phyloP scores from a whole-genome alignment of 2,329 filamentous ascomycete species.

The Penicillium sp. region DNA sequence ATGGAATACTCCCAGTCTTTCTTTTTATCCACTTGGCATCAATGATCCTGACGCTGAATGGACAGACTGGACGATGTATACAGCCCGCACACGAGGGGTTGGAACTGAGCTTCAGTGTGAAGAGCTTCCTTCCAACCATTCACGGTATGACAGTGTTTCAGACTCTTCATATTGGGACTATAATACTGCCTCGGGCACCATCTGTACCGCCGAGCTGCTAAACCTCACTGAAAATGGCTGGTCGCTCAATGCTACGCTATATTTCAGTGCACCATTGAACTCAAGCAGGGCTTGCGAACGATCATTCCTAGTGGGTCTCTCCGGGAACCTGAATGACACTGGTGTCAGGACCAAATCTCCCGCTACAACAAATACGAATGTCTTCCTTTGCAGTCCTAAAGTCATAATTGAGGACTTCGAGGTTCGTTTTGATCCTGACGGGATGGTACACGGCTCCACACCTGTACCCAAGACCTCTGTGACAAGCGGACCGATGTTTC shows the following conservation, averaged over 20 bases:
- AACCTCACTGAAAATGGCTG: neutral
- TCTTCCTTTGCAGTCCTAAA: conserved; percentile 13
- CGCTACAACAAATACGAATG: neutral
- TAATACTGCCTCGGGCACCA: neutral
- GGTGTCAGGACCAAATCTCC: neutral
- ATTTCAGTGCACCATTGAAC: neutral
- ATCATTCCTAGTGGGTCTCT: neutral
- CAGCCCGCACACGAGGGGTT: conserved; percentile 6
- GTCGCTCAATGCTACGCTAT: neutral
- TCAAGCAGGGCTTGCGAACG: neutral
- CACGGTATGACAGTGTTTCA: neutral
- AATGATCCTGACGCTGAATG: conserved; percentile 9
- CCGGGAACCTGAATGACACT: neutral
- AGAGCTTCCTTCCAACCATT: neutral
- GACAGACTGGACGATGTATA: conserved; percentile 4
- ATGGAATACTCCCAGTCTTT: conserved; percentile 11
- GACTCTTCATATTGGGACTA: neutral
- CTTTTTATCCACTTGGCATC: conserved; percentile 8
- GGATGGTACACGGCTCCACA: conserved; percentile 9
- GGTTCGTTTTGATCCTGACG: conserved; percentile 10
- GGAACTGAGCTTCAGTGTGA: conserved; percentile 12
- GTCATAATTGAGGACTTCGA: conserved; percentile 14
- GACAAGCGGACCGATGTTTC: conserved; percentile 11
- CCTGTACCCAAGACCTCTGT: conserved; percentile 8
- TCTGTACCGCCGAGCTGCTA: neutral